phyloP scores from a whole-genome alignment of 306 rosid genomes.

The Quercus rubra region DNA sequence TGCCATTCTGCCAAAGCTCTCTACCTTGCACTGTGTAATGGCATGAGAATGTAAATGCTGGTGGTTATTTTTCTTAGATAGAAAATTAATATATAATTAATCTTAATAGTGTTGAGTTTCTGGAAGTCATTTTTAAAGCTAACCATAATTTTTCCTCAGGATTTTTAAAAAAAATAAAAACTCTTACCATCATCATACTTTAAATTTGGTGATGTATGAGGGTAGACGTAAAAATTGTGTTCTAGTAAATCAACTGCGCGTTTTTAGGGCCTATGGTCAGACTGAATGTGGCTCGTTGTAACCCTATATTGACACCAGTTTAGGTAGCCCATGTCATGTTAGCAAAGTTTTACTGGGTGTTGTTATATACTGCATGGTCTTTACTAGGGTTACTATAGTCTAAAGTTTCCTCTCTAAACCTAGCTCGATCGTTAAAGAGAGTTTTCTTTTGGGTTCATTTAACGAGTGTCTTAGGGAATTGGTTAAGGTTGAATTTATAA shows the following conservation, averaged over 20 bases:
- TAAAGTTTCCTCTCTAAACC: background rate
- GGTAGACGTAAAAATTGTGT: too few relatives aligned
- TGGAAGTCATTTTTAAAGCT: background rate
- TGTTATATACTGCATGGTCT: background rate
- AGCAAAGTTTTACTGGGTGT: background rate
- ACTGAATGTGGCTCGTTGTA: background rate
- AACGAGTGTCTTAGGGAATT: too few relatives aligned
- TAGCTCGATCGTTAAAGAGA: background rate
- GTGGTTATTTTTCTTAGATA: background rate
- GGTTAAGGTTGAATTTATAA: too few relatives aligned
- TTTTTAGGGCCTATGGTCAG: background rate
- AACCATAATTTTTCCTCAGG: too few relatives aligned
- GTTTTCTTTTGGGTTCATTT: background rate
- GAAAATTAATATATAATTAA: background rate
- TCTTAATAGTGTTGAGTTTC: background rate
- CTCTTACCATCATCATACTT: too few relatives aligned
- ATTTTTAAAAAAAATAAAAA: too few relatives aligned
- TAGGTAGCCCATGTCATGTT: background rate
- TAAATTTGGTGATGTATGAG: too few relatives aligned
- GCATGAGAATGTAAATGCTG: background rate
- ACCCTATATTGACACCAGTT: background rate
- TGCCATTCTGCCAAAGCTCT: too few relatives aligned
- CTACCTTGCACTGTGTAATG: background rate
- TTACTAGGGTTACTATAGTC: background rate
- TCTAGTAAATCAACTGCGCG: too few relatives aligned